Evolutionary conservation across 805 yeast genomes (phyloP), one percentile per base, ranked within the genome.

Genomic region (Metschnikowia arizonensis): DNA sequence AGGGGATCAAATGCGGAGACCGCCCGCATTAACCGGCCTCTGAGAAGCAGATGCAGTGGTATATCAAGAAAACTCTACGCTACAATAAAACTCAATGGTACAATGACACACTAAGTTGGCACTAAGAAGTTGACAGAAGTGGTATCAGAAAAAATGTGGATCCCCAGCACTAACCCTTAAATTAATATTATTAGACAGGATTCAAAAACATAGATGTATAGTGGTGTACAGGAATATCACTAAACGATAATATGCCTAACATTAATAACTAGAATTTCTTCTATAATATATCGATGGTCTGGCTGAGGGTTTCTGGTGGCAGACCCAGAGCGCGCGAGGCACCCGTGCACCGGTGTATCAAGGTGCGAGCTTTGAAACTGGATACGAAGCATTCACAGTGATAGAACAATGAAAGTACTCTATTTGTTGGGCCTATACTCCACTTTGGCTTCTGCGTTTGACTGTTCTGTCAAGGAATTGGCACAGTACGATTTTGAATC

Each of bases 401-500:
- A 33, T 26, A 33, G 25, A 33, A 33, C 72, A 33, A 74, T 71
- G 53, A 68, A 72, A 57, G 67, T 69, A 37, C 65, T 71, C 64
- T 62, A 65, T 25, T 23, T 37, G 7, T 29, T 35, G 15, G 48
- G 50, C n/a, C 21, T 47, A 15, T 40, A 40, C 23, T 46, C 44
- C 11, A 23, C 53, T 5, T 29, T 32, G 26, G 51, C 48, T 6
- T 31, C 46, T 6, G 66, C 67, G 0, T 49, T 68, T 26, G 72
- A 65, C 48, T 71, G 76, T 50, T 54, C 61, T 2, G 66, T 53
- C 12, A 50, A 55, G n/a, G 73, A 65, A 40, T 62, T 78, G 30
- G 46, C 52, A 3, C 54, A 55, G 1, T 73, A 69, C 57, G 69
- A 78, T 43, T 66, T 83, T 45, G 65, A 67, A 15, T 49, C 65